Percentiles rank a stretch among this genome's conserved stretches.
Evolutionary conservation across 371 early-diverging fungal genomes (phyloP).

Genomic region (Mucor saturninus): DNA sequence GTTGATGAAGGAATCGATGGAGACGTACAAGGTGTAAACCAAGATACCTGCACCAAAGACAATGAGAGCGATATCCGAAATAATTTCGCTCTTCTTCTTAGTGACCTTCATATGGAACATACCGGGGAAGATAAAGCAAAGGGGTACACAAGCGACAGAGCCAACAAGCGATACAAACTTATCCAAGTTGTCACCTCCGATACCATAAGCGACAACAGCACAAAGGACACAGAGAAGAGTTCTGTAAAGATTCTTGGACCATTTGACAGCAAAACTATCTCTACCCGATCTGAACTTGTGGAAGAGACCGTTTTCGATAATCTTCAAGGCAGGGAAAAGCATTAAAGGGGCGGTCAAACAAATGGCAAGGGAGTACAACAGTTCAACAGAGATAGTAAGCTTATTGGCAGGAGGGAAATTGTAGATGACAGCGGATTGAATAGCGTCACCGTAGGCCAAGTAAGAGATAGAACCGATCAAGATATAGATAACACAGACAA

Average conservation of each 20-base stretch:
- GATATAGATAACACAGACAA: constrained; percentile 64
- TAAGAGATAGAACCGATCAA: constrained; percentile 72
- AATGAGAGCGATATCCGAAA: constrained; percentile 44
- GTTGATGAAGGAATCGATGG: constrained; percentile 33
- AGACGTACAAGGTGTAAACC: constrained; percentile 43
- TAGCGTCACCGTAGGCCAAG: constrained; percentile 69
- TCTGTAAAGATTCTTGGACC: constrained; percentile 72
- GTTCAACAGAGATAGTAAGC: constrained; percentile 60
- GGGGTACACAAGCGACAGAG: constrained; percentile 54
- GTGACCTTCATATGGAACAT: constrained; percentile 68
- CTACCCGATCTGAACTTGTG: constrained; percentile 39
- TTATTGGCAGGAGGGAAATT: constrained; percentile 63
- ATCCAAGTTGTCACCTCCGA: constrained; percentile 72
- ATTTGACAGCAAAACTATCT: constrained; percentile 50
- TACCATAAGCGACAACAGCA: constrained; percentile 58
- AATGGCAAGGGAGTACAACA: constrained; percentile 79
- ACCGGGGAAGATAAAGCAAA: constrained; percentile 73
- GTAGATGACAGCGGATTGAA: constrained; percentile 71
- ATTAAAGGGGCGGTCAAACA: constrained; percentile 71
- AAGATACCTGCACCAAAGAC: constrained; percentile 61
- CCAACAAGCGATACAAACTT: constrained; percentile 69
- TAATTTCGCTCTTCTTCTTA: constrained; percentile 27
- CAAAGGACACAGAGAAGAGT: constrained; percentile 51
- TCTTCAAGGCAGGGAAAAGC: constrained; percentile 78
- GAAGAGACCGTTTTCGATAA: constrained; percentile 65